Base-by-base conservation (phyloP, 495 filamentous ascomycete genomes). In the Aspergillus campestris region DNA sequence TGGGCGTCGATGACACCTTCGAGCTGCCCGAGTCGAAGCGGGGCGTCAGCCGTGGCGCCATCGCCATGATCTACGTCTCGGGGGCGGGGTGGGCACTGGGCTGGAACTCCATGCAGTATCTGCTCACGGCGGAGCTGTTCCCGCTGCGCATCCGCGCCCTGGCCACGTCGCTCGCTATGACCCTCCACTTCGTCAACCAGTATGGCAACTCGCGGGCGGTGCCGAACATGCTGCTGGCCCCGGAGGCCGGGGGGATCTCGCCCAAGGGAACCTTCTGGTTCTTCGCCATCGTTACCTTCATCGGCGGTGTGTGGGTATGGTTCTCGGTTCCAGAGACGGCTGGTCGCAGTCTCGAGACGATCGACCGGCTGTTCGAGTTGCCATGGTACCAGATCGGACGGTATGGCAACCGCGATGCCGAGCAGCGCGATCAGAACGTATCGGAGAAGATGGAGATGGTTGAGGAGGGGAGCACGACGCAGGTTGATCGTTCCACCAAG, bases 81-180 rank as follows among this genome's bases (percentile, higher is more conserved):
- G 81, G 80, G 3, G 60, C 76, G 11, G 81, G 83, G 2, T 88
- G 84, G 83, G 82, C 83, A 0, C 65, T 86, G 0, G 83, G 84
- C 39, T 87, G 83, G 81, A 86, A 86, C 55, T 74, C 70, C 5
- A 84, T 86, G 69, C 84, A 85, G 53, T 89, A 87, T 47, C 72
- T 89, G 1, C 70, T 88, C 38, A 86, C 82, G 15, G 79, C 82
- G 0, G 85, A 89, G 56, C 72, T 89, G 30, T 89, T 84, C 62
- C 84, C 84, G 2, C 65, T 86, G 29, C 63, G 70, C 5, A 73
- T 73, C 45, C 69, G 69, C 15, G 69, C 69, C 6, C 52, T 73
- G 15, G 59, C 60, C 7, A 71, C 67, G 0, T 69, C 65, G 12
- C 42, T 65, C 24, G 59, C 67, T 6, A 73, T 73, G 69, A 71